Evolutionary conservation across 176 grass and related monocot genomes (phyloP).

Genomic region (Rhynchospora tenuis): DNA sequence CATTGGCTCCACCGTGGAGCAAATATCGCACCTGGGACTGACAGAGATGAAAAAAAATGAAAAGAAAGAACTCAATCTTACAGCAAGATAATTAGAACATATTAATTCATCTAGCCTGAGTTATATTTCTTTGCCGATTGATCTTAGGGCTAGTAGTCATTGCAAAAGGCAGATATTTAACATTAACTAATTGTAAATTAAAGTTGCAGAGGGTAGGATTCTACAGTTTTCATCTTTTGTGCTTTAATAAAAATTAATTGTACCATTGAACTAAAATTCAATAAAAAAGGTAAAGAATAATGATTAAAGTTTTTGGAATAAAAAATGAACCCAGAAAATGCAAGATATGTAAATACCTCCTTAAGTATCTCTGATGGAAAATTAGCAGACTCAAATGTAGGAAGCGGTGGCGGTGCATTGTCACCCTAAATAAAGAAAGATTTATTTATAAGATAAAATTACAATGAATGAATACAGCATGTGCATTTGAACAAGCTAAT

Average conservation of each 20-base stretch:
- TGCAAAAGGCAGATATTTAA: not conserved
- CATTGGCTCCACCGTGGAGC: conserved; percentile 96
- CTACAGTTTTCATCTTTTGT: not conserved
- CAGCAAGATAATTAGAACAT: conserved; percentile 44
- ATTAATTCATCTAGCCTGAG: conserved; percentile 7
- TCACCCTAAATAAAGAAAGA: conserved; percentile 43
- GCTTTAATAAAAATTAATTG: not conserved
- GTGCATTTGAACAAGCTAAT: not conserved
- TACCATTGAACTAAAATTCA: not conserved
- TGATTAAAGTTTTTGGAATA: not conserved
- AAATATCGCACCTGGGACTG: conserved; percentile 97
- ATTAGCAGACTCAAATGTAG: conserved; percentile 73
- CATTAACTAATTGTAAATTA: not conserved
- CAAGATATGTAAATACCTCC: conserved; percentile 57
- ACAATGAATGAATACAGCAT: not conserved
- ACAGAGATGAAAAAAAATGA: conserved; percentile 66
- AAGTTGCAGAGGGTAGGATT: not conserved
- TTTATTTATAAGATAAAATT: not conserved
- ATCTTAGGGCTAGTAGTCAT: not conserved
- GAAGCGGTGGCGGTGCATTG: conserved; percentile 68
- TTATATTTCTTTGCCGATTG: not conserved
- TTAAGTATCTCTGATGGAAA: conserved; percentile 73
- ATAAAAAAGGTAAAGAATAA: not conserved
- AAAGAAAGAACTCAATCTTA: conserved; percentile 38
- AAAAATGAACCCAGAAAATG: conserved; percentile 1